Percentiles rank a stretch among this genome's conserved stretches.
Conservation (phyloP, 371 early-diverging fungal species). For the Rhizomucor pusillus region DNA sequence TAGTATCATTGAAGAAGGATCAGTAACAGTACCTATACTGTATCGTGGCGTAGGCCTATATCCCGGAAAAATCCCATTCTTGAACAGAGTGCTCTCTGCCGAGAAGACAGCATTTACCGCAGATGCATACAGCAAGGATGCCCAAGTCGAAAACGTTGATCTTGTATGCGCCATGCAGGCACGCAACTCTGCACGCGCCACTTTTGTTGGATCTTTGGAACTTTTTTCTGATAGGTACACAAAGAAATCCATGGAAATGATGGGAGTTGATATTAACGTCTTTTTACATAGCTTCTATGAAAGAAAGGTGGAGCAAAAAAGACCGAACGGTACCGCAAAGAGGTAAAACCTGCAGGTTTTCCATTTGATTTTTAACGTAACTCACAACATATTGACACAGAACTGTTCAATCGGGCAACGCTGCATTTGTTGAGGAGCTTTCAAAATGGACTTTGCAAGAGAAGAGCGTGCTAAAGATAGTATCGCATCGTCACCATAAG, state of each 20-base stretch:
- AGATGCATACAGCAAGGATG: conserved; percentile 23
- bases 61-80: conserved; percentile 54
- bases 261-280: neutral
- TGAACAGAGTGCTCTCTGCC: conserved; percentile 66
- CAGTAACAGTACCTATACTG: conserved; percentile 52
- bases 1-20: conserved; percentile 26
- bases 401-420: conserved; percentile 60
- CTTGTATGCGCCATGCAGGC: conserved; percentile 86
- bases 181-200: conserved; percentile 84
- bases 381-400: neutral
- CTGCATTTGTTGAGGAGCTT: conserved; percentile 67
- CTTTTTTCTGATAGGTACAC: conserved; percentile 74
- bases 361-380: neutral
- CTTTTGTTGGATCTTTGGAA: conserved; percentile 78
- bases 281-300: conserved; percentile 15
- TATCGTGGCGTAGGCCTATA: conserved; percentile 79
- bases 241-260: neutral
- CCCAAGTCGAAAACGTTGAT: conserved; percentile 30
- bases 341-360: conserved; percentile 8
- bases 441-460: conserved; percentile 92
- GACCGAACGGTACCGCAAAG: conserved; percentile 18
- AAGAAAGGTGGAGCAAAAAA: conserved; percentile 19
- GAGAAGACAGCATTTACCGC: conserved; percentile 60
- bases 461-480: conserved; percentile 78
- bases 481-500: conserved; percentile 67